These are phyloP conservation scores for Xylaria sp. DNA, from an alignment of 2,329 filamentous ascomycete genomes.

Conservation along the genomic window DNA sequence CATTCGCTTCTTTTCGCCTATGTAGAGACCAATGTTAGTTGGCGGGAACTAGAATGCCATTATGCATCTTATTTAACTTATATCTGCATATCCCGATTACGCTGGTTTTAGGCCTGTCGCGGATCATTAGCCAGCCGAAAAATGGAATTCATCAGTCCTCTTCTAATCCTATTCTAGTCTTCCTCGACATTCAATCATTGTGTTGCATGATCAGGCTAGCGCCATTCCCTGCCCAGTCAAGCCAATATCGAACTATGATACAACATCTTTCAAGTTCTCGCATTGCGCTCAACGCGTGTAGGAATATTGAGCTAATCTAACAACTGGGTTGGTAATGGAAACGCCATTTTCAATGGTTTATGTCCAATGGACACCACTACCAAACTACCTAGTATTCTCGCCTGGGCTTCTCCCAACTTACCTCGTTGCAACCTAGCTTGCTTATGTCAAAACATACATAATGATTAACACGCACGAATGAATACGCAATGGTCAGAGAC, in stretches of 20 bases:
- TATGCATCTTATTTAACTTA: no score
- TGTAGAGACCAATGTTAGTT: no score
- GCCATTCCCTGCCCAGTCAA: conserved; percentile 13
- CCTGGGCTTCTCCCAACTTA: not conserved
- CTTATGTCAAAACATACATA: not conserved
- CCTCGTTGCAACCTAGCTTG: not conserved
- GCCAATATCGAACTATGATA: conserved; percentile 2
- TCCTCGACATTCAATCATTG: not conserved
- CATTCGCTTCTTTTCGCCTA: no score
- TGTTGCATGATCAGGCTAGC: not conserved
- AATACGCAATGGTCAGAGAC: no score
- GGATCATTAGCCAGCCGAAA: not conserved
- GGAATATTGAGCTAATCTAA: no score
- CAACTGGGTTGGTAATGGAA: not conserved
- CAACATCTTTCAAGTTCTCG: not conserved
- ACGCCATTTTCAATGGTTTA: not conserved
- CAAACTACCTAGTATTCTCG: not conserved
- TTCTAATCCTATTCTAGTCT: not conserved
- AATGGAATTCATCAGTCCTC: conserved; percentile 10
- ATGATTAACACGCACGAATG: not conserved
- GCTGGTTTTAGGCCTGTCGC: no score
- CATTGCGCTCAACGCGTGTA: not conserved
- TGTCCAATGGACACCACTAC: conserved; percentile 8
- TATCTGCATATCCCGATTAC: no score
- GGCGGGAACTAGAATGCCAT: no score